A percentile compares a stretch with the other conserved stretches of the same genome.
These are phyloP conservation scores for Phytophthora melonis DNA, from an alignment of 352 stramenopile species.

Conservation along the genomic window DNA sequence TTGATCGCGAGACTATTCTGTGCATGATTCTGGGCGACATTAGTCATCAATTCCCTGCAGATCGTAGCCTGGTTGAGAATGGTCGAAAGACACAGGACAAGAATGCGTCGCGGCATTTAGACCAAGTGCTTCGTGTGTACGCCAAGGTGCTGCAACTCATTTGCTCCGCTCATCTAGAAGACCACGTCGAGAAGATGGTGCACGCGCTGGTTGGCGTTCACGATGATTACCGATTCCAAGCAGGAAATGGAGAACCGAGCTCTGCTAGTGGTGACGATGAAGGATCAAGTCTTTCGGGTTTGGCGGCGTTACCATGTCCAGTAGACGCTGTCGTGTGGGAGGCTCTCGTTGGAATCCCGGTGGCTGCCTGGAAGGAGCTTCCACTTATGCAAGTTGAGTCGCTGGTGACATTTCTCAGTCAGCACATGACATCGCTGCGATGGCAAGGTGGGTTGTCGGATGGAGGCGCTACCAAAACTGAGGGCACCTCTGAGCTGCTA, in stretches of 20 bases:
- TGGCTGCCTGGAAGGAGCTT: conserved; percentile 56
- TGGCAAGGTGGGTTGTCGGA: conserved; percentile 57
- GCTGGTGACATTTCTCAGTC: conserved; percentile 65
- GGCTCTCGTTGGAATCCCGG: conserved; percentile 58
- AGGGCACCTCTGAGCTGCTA: conserved; percentile 13
- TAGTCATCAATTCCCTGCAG: conserved; percentile 59
- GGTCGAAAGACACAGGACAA: conserved; percentile 25
- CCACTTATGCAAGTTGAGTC: conserved; percentile 52
- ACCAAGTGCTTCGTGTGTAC: conserved; percentile 78
- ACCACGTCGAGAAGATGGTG: conserved; percentile 86
- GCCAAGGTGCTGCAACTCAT: conserved; percentile 77
- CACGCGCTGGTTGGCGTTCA: conserved; percentile 83
- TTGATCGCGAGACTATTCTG: conserved; percentile 85
- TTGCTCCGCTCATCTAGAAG: conserved; percentile 68
- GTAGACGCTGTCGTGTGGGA: conserved; percentile 80
- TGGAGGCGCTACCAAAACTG: conserved; percentile 8
- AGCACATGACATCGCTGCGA: conserved; percentile 68
- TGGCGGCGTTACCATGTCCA: conserved; percentile 53
- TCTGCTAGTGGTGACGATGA: conserved; percentile 17
- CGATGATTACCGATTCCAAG: conserved; percentile 83
- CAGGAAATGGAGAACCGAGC: conserved; percentile 20
- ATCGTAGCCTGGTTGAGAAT: conserved; percentile 40
- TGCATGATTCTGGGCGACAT: conserved; percentile 84
- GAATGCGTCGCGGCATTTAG: conserved; percentile 33
- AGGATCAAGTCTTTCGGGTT: conserved; percentile 4